phyloP scores from a whole-genome alignment of 208 protist genomes.

The Herpetomonas muscarum region DNA sequence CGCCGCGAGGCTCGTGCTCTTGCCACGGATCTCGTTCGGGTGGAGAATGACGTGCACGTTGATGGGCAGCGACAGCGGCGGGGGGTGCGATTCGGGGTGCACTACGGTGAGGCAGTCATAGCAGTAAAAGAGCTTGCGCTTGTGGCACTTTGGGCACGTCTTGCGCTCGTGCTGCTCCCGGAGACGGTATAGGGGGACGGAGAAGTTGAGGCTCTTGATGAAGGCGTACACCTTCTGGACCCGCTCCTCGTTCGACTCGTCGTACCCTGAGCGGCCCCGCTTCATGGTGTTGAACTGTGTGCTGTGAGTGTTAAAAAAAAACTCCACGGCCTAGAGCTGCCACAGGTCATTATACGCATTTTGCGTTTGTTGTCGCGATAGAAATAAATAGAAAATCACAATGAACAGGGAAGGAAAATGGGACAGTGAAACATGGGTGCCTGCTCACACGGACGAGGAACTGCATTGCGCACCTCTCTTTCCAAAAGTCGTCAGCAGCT shows the following conservation, averaged over 20 bases:
- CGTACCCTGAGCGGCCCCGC: conserved; percentile 59
- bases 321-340: too few relatives aligned
- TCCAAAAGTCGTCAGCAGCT: too few relatives aligned
- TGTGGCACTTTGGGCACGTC: conserved; percentile 68
- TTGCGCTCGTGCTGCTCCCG: conserved; percentile 57
- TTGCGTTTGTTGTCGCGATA: too few relatives aligned
- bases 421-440: too few relatives aligned
- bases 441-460: too few relatives aligned
- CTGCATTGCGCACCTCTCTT: too few relatives aligned
- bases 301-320: too few relatives aligned
- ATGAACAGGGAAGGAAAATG: too few relatives aligned
- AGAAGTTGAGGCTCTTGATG: conserved; percentile 67
- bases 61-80: conserved; percentile 64
- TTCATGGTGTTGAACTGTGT: conserved; percentile 39
- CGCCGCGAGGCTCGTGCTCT: conserved; percentile 92
- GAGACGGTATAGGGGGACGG: conserved; percentile 53
- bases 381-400: too few relatives aligned
- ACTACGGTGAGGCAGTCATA: conserved; percentile 86
- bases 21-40: conserved; percentile 79
- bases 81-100: conserved; percentile 80
- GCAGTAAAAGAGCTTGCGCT: conserved; percentile 81
- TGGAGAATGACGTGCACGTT: conserved; percentile 89
- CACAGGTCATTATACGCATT: too few relatives aligned
- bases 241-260: conserved; percentile 53
- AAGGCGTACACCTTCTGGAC: conserved; percentile 53